These are phyloP conservation scores for Nemania sp. DNA, from an alignment of 2,329 filamentous ascomycete genomes.

Conservation along the genomic window DNA sequence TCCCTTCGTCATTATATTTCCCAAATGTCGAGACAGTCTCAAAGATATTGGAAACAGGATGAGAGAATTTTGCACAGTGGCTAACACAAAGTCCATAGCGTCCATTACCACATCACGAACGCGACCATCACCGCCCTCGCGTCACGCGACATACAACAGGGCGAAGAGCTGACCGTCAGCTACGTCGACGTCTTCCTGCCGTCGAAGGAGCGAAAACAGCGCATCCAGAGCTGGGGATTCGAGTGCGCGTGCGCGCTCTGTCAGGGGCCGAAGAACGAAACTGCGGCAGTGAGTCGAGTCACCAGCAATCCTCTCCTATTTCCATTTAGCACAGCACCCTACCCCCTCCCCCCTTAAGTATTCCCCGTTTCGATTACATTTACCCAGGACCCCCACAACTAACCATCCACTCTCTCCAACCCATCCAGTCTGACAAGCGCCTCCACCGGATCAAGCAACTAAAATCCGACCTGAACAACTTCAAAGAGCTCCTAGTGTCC, in stretches of 20 bases:
- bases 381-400: neutral
- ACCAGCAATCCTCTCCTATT: neutral
- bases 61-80: no score
- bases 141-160: slow-evolving; percentile 41
- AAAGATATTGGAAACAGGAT: neutral
- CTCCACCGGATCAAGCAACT: slow-evolving; percentile 37
- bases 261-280: slow-evolving; percentile 18
- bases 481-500: slow-evolving; percentile 29
- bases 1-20: neutral
- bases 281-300: slow-evolving; percentile 17
- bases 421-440: slow-evolving; percentile 39
- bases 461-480: slow-evolving; percentile 32
- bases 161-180: slow-evolving; percentile 44
- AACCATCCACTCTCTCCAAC: neutral
- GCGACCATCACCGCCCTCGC: slow-evolving; percentile 44
- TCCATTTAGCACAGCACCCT: neutral
- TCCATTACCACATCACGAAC: slow-evolving; percentile 42
- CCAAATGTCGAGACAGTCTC: neutral
- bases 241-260: slow-evolving; percentile 43
- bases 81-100: no score
- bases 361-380: no score
- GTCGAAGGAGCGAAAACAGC: slow-evolving; percentile 36
- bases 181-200: slow-evolving; percentile 41
- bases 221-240: slow-evolving; percentile 43
- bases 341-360: neutral